Evolutionary conservation across 148 eudicot species (phyloP), one percentile per base, ranked within the genome.

Genomic region (Fagopyrum tataricum): DNA sequence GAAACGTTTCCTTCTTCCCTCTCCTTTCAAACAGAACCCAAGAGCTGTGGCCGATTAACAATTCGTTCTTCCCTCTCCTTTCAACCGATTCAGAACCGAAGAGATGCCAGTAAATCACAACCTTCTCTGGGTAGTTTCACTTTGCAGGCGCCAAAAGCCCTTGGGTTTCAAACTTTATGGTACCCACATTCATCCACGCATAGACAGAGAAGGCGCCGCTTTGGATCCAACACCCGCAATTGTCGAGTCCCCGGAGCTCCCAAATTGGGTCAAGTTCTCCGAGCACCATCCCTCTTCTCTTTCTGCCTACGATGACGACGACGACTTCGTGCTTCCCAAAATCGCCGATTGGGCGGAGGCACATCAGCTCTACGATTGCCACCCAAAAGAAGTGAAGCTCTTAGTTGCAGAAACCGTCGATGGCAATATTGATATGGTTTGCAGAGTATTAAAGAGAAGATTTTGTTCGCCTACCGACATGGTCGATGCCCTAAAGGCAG

Each of bases 181-280:
- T 14, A 31, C 44, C 43, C 43, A 64, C 37, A 13, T 43, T 15
- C 20, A 31, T 14, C 41, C 69, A 15, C 9, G 9, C 69, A 64
- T 15, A 42, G 69, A 6, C 7, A 18, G 81, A 37, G 69, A 64
- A 14, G 44, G 81, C 74, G 74, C 85, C 14, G 12, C 43, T 44
- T 48, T 77, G 24, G 87, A 78, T 74, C 52, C 80, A 37, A n/a
- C 79, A 13, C 64, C 75, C 7, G 41, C 64, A 42, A 13, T 70
- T 26, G 67, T 78, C 26, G 98, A 93, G 82, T 89, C 96, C 48
- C 89, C 91, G 0, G 88, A 85, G 70, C 87, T 91, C 66, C 96
- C 96, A 0, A 48, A 48, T 78, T 94, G 96, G 97, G 78, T 94
- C 62, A 91, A 83, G 77, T 79, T 76, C 70, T 70, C 80, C n/a